Evolutionary conservation across 495 filamentous ascomycete genomes (phyloP).

Genomic region (Neurospora sp.): DNA sequence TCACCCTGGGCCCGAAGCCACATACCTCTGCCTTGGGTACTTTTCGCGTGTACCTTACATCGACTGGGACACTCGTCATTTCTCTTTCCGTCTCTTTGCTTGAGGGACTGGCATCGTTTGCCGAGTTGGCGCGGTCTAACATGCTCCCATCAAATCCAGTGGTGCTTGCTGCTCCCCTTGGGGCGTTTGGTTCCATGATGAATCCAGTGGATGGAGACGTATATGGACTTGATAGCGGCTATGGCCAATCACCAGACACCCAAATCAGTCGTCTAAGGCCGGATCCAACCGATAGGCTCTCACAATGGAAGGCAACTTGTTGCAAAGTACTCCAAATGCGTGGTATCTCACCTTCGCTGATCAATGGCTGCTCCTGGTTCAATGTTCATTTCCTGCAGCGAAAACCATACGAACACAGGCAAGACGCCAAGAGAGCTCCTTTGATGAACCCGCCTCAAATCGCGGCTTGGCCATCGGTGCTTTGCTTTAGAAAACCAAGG

Average conservation of each 20-base stretch:
- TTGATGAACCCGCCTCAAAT: constrained; percentile 21
- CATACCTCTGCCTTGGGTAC: constrained; percentile 31
- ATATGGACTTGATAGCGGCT: constrained; percentile 15
- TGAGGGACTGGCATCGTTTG: constrained; percentile 28
- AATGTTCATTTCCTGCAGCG: constrained; percentile 23
- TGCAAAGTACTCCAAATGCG: constrained; percentile 31
- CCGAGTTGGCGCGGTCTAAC: constrained; percentile 23
- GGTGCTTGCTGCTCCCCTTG: constrained; percentile 36
- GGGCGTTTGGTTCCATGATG: constrained; percentile 34
- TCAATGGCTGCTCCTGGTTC: constrained; percentile 27
- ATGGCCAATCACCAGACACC: constrained; percentile 38
- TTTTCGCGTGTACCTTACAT: constrained; percentile 38
- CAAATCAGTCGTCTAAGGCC: constrained; percentile 27
- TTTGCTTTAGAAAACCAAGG: constrained; percentile 38
- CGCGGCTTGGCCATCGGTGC: constrained; percentile 38
- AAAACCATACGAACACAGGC: constrained; percentile 29
- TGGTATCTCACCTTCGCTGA: constrained; percentile 27
- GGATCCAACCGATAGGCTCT: constrained; percentile 28
- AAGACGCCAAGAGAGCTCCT: constrained; percentile 34
- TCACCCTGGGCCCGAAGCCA: constrained; percentile 8
- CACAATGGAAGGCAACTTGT: constrained; percentile 31
- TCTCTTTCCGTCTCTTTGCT: constrained; percentile 30
- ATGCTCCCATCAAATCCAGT: constrained; percentile 26
- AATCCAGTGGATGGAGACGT: constrained; percentile 18
- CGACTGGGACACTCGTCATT: constrained; percentile 36